Percentiles rank a stretch among this genome's conserved stretches.
These are phyloP conservation scores for Mitragyna speciosa DNA, from an alignment of 257 asterid species.

Conservation along the genomic window DNA sequence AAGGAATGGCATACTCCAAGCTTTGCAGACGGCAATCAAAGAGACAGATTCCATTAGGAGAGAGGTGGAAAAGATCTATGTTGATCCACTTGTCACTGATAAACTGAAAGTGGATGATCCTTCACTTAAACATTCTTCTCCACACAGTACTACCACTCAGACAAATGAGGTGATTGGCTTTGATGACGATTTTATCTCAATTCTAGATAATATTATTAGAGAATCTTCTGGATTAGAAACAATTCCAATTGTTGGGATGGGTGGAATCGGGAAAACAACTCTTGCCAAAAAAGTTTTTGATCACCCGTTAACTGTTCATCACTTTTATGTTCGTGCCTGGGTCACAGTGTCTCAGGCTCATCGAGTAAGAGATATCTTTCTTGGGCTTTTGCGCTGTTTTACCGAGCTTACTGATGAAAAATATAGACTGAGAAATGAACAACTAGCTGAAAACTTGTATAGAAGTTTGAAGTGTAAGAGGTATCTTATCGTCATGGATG, in stretches of 20 bases:
- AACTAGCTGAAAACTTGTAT: neutral
- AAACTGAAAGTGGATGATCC: neutral
- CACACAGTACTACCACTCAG: neutral
- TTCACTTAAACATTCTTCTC: neutral
- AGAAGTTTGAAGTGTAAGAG: slow-evolving; percentile 1
- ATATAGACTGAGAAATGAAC: too few species aligned
- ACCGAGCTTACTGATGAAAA: neutral
- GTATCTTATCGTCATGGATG: slow-evolving; percentile 3
- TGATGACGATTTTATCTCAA: neutral
- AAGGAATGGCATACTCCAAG: neutral
- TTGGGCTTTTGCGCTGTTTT: neutral
- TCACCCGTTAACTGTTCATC: neutral
- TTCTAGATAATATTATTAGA: neutral
- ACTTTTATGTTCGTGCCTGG: slow-evolving; percentile 6
- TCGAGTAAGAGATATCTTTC: neutral
- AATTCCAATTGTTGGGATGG: slow-evolving; percentile 8
- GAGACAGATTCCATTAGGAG: neutral
- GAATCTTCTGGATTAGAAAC: neutral
- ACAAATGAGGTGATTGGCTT: neutral
- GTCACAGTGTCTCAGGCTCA: neutral
- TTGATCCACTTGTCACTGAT: neutral
- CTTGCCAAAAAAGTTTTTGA: neutral
- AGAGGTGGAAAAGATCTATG: neutral
- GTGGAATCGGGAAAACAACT: slow-evolving; percentile 6
- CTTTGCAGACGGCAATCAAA: neutral